These are phyloP conservation scores for Yarrowia divulgata DNA, from an alignment of 805 yeast species.

Conservation along the genomic window DNA sequence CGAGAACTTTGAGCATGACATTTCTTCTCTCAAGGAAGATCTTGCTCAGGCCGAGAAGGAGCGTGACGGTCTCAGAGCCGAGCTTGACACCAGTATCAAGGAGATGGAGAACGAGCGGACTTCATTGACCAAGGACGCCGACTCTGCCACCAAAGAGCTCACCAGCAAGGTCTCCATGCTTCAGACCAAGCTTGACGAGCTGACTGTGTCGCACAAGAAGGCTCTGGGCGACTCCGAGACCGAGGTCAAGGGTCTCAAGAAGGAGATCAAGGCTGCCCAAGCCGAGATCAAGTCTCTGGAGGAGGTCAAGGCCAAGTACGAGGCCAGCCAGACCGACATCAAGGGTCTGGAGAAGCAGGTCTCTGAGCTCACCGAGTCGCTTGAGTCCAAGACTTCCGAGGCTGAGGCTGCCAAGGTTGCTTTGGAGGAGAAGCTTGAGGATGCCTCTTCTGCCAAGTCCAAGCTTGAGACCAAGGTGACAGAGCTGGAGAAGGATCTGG, in stretches of 20 bases:
- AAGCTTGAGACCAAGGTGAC: constrained; percentile 31
- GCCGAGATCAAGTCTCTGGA: constrained; percentile 19
- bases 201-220: constrained; percentile 18
- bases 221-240: constrained; percentile 25
- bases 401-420: not conserved
- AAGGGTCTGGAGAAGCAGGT: constrained; percentile 32
- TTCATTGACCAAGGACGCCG: constrained; percentile 32
- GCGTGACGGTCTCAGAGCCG: not conserved
- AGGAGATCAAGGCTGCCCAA: constrained; percentile 20
- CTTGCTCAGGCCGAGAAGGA: constrained; percentile 29
- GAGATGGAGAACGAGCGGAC: constrained; percentile 38
- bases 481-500: constrained; percentile 35
- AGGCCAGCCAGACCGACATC: constrained; percentile 10
- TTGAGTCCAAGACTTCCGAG: constrained; percentile 24
- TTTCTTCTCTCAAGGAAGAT: constrained; percentile 28
- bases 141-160: constrained; percentile 39
- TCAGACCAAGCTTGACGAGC: constrained; percentile 38
- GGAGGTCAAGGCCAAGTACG: constrained; percentile 31
- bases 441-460: constrained; percentile 1
- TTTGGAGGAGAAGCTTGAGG: constrained; percentile 24
- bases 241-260: constrained; percentile 32
- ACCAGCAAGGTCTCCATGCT: constrained; percentile 10
- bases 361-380: constrained; percentile 15
- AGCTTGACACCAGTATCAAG: constrained; percentile 26
- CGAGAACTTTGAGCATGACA: constrained; percentile 8